Evolutionary conservation across 2,329 filamentous ascomycete species (phyloP).

Genomic region (Aureobasidium sp.): DNA sequence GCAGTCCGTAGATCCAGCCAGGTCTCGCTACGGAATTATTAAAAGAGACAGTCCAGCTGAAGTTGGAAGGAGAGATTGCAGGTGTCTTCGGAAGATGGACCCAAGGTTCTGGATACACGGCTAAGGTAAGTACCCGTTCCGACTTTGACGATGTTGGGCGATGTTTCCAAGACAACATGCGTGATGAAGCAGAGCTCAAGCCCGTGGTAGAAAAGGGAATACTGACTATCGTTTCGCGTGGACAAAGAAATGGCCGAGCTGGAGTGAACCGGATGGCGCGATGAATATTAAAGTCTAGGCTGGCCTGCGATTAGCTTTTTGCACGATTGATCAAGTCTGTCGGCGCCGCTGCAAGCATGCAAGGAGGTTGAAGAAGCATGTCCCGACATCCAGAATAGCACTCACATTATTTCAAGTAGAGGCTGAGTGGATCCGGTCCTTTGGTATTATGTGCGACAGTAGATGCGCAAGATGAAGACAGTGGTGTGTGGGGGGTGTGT

Average conservation of each 20-base stretch:
- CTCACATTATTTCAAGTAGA: conserved; percentile 13
- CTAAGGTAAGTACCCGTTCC: conserved; percentile 13
- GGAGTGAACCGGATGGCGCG: conserved; percentile 11
- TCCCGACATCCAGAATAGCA: conserved; percentile 12
- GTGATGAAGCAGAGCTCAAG: neutral
- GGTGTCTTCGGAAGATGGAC: conserved; percentile 24
- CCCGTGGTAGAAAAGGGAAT: neutral
- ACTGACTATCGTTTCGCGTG: conserved; percentile 13
- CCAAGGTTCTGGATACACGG: conserved; percentile 23
- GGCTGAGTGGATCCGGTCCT: conserved; percentile 12
- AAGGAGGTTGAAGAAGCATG: conserved; percentile 9
- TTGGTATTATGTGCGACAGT: conserved; percentile 14
- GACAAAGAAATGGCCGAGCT: conserved; percentile 11
- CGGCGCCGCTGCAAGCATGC: conserved; percentile 6
- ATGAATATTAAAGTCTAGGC: conserved; percentile 11
- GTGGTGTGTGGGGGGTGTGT: conserved; percentile 2
- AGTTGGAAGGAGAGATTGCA: conserved; percentile 25
- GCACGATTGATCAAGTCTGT: neutral
- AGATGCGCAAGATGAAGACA: conserved; percentile 12
- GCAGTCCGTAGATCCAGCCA: conserved; percentile 9
- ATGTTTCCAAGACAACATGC: conserved; percentile 13
- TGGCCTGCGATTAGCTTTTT: conserved; percentile 7
- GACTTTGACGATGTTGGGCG: conserved; percentile 6
- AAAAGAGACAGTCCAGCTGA: conserved; percentile 14
- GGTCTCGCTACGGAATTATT: conserved; percentile 17